Evolutionary conservation across 202 grass and related monocot genomes (phyloP).

Genomic region (Dendrocalamus latiflorus): DNA sequence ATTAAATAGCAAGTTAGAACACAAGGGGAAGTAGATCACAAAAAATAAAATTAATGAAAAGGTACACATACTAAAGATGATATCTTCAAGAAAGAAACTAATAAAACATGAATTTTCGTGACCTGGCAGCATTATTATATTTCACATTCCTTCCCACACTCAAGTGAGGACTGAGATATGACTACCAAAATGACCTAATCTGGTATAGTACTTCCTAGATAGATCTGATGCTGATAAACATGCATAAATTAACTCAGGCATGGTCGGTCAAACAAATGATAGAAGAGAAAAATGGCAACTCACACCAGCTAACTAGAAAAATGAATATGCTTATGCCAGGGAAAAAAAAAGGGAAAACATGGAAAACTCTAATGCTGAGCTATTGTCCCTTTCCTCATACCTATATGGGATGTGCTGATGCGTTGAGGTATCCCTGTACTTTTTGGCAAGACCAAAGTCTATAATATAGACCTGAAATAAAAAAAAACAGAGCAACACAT

Average conservation of each 20-base stretch:
- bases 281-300: not conserved
- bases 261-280: not conserved
- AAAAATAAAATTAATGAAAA: not conserved
- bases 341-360: not conserved
- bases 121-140: not conserved
- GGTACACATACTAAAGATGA: not conserved
- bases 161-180: not conserved
- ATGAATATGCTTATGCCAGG: not conserved
- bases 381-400: slow-evolving; percentile 13
- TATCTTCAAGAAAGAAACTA: not conserved
- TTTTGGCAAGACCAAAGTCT: slow-evolving; percentile 98
- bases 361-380: not conserved
- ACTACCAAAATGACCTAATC: slow-evolving; percentile 1
- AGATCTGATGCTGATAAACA: not conserved
- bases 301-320: not conserved
- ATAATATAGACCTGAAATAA: slow-evolving; percentile 83
- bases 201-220: not conserved
- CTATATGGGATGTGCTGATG: slow-evolving; percentile 96
- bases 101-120: not conserved
- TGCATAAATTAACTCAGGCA: not conserved
- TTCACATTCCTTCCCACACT: not conserved
- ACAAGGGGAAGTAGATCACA: not conserved
- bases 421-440: slow-evolving; percentile 84
- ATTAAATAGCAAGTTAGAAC: slow-evolving; percentile 39
- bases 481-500: not conserved